Percentiles rank a stretch among this genome's conserved stretches.
Evolutionary conservation across 148 eudicot genomes (phyloP).

Genomic region (Rhododendron williamsianum): DNA sequence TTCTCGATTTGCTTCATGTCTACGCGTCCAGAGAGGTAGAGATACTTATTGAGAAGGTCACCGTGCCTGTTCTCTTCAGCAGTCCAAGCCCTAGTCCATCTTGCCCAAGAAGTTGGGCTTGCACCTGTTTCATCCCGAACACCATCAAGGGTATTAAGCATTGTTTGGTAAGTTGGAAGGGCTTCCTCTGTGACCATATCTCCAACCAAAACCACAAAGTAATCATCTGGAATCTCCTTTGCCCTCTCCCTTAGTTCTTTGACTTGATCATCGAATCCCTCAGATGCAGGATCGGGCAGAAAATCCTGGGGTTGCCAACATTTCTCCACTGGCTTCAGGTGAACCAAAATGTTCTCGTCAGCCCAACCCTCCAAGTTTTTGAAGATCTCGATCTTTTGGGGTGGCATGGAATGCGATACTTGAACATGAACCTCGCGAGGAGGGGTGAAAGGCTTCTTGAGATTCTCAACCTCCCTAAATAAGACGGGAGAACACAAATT

Average conservation of each 20-base stretch:
- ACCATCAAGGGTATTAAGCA: conserved; percentile 25
- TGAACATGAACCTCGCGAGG: conserved; percentile 22
- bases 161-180: conserved; percentile 27
- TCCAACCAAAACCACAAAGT: conserved; percentile 27
- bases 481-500: neutral
- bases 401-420: conserved; percentile 19
- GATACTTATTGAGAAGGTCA: conserved; percentile 27
- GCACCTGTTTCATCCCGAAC: conserved; percentile 26
- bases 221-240: conserved; percentile 26
- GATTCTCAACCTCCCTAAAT: conserved; percentile 14
- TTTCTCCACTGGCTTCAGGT: conserved; percentile 19
- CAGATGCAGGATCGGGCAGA: conserved; percentile 25
- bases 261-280: conserved; percentile 22
- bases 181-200: conserved; percentile 33
- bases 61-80: conserved; percentile 29
- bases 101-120: conserved; percentile 21
- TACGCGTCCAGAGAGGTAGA: conserved; percentile 24
- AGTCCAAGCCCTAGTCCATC: conserved; percentile 29
- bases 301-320: conserved; percentile 22
- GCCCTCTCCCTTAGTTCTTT: conserved; percentile 23
- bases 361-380: conserved; percentile 17
- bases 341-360: conserved; percentile 16
- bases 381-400: conserved; percentile 18
- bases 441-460: conserved; percentile 16
- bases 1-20: conserved; percentile 29